These are phyloP conservation scores for Pseudocercospora ulei DNA, from an alignment of 2,329 filamentous ascomycete species.

Conservation along the genomic window DNA sequence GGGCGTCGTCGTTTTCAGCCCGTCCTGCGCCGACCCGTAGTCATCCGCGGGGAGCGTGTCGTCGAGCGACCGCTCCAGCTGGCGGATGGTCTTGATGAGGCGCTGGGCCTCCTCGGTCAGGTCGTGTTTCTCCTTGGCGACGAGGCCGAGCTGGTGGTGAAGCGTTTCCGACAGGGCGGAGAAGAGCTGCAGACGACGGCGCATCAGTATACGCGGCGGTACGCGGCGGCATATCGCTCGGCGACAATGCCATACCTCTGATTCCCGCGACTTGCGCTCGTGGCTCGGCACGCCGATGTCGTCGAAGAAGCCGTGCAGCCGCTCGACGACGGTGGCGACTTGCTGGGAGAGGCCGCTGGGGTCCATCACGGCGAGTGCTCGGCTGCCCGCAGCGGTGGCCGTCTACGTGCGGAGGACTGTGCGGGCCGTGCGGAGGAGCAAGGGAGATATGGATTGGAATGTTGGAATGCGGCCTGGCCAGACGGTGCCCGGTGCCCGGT, in stretches of 20 bases:
- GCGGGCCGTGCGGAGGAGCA: too few species aligned
- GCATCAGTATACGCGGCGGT: slow-evolving; percentile 8
- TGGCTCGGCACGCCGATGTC: slow-evolving; percentile 92
- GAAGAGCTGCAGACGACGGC: slow-evolving; percentile 65
- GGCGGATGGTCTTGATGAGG: slow-evolving; percentile 74
- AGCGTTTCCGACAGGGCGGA: slow-evolving; percentile 82
- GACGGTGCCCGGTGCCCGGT: too few species aligned
- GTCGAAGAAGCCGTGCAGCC: slow-evolving; percentile 90
- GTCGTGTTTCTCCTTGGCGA: slow-evolving; percentile 80
- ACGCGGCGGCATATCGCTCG: not conserved
- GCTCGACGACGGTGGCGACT: slow-evolving; percentile 85
- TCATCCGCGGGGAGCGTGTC: slow-evolving; percentile 58
- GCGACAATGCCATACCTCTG: slow-evolving; percentile 57
- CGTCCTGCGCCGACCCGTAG: slow-evolving; percentile 56
- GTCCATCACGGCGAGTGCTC: slow-evolving; percentile 62
- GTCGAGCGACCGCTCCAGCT: slow-evolving; percentile 87
- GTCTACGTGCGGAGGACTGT: too few species aligned
- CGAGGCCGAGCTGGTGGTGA: slow-evolving; percentile 75
- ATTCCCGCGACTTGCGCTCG: slow-evolving; percentile 81
- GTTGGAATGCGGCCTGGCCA: too few species aligned
- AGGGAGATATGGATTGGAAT: too few species aligned
- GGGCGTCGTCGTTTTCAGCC: slow-evolving; percentile 70
- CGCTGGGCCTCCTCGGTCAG: slow-evolving; percentile 82
- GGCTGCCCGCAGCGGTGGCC: slow-evolving; percentile 30
- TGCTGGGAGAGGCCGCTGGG: slow-evolving; percentile 88